Conservation (phyloP, 208 protist species). For the Acanthamoeba pearcei region DNA sequence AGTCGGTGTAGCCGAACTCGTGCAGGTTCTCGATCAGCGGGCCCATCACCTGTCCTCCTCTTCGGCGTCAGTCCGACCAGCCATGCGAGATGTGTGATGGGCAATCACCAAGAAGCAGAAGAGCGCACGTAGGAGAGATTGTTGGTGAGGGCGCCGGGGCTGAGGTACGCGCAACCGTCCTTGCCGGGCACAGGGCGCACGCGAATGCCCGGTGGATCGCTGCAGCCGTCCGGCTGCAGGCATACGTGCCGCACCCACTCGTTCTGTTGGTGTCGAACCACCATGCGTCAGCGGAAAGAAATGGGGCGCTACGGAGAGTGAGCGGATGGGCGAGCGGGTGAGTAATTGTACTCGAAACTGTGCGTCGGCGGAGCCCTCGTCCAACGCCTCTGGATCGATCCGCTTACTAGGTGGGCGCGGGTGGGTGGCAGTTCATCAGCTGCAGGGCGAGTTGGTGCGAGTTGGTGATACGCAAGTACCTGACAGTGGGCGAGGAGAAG, state of each 20-base stretch:
- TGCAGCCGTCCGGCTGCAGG: constrained; percentile 34
- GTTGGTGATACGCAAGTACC: background rate
- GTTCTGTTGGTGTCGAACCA: background rate
- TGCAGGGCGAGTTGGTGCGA: no score
- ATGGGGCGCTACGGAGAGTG: background rate
- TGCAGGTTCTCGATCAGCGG: constrained; percentile 34
- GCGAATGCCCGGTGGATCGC: constrained; percentile 5
- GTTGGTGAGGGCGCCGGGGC: background rate
- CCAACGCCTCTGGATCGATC: background rate
- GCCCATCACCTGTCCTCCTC: constrained; percentile 33
- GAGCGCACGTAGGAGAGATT: constrained; percentile 61
- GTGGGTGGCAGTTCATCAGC: no score
- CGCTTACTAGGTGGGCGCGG: background rate
- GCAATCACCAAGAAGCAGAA: background rate
- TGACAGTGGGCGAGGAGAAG: background rate
- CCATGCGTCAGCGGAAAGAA: background rate
- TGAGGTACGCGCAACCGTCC: constrained; percentile 42
- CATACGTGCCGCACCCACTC: constrained; percentile 28
- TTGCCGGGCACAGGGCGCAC: constrained; percentile 37
- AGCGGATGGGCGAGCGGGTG: background rate
- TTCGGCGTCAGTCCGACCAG: background rate
- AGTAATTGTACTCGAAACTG: background rate
- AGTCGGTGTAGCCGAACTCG: constrained; percentile 45
- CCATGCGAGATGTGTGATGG: background rate
- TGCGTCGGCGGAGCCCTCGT: background rate